phyloP scores from a whole-genome alignment of 2,329 filamentous ascomycete genomes.

The Nothophoma quercina region DNA sequence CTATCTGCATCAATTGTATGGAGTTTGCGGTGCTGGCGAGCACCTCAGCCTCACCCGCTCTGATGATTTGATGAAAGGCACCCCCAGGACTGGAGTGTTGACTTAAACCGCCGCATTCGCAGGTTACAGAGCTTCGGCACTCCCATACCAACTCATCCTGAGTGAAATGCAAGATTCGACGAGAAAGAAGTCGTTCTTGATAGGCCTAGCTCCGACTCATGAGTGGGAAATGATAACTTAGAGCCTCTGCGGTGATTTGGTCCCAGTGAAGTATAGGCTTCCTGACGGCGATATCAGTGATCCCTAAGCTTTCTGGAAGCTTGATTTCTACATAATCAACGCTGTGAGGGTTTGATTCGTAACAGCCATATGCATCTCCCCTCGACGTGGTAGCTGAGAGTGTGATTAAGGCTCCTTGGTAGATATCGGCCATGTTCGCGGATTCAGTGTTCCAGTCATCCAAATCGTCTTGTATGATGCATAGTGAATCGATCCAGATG shows the following conservation, averaged over 20 bases:
- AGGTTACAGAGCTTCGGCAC: slow-evolving; percentile 18
- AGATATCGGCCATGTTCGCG: slow-evolving; percentile 26
- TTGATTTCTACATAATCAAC: slow-evolving; percentile 4
- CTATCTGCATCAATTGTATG: no score
- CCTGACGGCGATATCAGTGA: slow-evolving; percentile 14
- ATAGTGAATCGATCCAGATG: slow-evolving; percentile 32
- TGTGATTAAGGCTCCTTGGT: slow-evolving; percentile 12
- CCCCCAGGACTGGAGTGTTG: slow-evolving; percentile 1
- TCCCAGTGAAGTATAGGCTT: slow-evolving; percentile 16
- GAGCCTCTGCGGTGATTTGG: neutral
- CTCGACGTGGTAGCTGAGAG: slow-evolving; percentile 14
- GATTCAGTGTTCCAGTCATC: slow-evolving; percentile 26
- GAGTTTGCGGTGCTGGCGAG: no score
- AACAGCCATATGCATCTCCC: slow-evolving; percentile 2
- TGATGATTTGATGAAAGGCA: neutral
- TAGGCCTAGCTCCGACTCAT: slow-evolving; percentile 12
- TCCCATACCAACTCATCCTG: slow-evolving; percentile 28
- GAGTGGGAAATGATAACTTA: slow-evolving; percentile 14
- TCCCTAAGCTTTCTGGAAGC: slow-evolving; percentile 9
- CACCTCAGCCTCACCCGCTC: neutral
- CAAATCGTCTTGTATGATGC: slow-evolving; percentile 29
- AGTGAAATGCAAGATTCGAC: slow-evolving; percentile 17
- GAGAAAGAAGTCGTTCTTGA: slow-evolving; percentile 13
- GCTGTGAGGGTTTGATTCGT: neutral
- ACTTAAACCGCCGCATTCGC: slow-evolving; percentile 24